Percentiles rank a stretch among this genome's conserved stretches.
Conservation (phyloP, 108 stramenopile genomes). For the Skeletonema tropicum region DNA sequence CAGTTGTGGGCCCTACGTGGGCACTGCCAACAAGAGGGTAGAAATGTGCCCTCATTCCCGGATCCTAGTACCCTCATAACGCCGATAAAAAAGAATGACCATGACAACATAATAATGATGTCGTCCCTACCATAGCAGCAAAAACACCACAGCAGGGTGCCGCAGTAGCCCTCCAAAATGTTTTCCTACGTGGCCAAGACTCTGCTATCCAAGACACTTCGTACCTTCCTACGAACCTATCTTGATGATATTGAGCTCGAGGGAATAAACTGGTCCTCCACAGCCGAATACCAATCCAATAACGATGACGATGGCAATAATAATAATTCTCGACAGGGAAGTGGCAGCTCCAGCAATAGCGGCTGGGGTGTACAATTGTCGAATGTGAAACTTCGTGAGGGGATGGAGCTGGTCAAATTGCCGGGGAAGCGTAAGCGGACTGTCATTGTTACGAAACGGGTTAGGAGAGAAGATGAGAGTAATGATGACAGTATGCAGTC, state of each 20-base stretch:
- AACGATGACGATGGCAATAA: constrained; percentile 22
- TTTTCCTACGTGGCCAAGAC: constrained; percentile 68
- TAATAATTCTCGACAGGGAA: constrained; percentile 45
- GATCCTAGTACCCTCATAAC: too few species aligned
- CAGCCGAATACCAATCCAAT: not conserved
- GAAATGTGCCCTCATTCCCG: too few species aligned
- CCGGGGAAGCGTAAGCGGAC: constrained; percentile 67
- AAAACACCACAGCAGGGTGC: too few species aligned
- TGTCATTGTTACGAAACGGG: constrained; percentile 30
- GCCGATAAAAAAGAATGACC: too few species aligned
- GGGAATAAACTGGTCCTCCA: constrained; percentile 48
- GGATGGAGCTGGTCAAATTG: constrained; percentile 71
- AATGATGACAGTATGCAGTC: constrained; percentile 11
- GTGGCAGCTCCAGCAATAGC: constrained; percentile 20
- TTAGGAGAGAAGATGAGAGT: constrained; percentile 25
- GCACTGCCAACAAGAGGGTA: too few species aligned
- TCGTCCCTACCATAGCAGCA: too few species aligned
- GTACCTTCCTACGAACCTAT: constrained; percentile 78
- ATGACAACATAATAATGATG: too few species aligned
- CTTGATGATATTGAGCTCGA: constrained; percentile 82
- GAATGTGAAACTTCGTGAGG: constrained; percentile 82
- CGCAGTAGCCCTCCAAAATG: constrained; percentile 46
- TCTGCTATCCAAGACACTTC: constrained; percentile 73
- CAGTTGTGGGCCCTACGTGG: too few species aligned
- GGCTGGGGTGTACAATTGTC: constrained; percentile 85